Conservation (phyloP, 192 early-diverging fungal genomes). For the Diversispora eburnea region DNA sequence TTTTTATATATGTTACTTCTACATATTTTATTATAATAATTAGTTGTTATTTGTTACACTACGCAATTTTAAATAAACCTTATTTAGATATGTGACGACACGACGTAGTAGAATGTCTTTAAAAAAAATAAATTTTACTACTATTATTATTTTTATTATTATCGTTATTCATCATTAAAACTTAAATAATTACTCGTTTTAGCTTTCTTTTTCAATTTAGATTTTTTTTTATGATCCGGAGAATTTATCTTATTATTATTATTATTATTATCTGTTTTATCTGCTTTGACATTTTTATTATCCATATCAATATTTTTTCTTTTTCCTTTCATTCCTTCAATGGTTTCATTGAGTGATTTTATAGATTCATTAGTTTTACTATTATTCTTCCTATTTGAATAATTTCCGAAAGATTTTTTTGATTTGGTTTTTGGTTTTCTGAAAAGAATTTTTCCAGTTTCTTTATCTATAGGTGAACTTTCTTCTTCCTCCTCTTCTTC, state of each 20-base stretch:
- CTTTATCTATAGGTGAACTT: not conserved
- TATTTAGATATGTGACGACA: no score
- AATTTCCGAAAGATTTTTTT: not conserved
- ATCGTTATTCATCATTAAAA: constrained; percentile 2
- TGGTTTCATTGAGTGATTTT: not conserved
- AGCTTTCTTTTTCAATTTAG: not conserved
- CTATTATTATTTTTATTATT: not conserved
- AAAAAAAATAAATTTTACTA: no score
- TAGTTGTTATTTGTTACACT: no score
- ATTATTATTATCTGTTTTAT: not conserved
- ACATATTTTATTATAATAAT: no score
- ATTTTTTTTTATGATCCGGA: not conserved
- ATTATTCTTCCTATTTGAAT: constrained; percentile 2
- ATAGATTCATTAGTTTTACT: constrained; percentile 1
- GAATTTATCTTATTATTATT: not conserved
- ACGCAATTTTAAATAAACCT: no score
- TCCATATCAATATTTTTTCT: not conserved
- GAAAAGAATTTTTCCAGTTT: constrained; percentile 20
- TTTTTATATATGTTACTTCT: not conserved
- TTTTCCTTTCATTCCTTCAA: constrained; percentile 15
- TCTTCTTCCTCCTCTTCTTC: not conserved
- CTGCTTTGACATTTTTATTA: not conserved
- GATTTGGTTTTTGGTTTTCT: constrained; percentile 9
- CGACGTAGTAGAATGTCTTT: no score
- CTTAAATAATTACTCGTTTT: not conserved